A percentile compares a stretch with the other conserved stretches of the same genome.
Conservation (phyloP, 257 asterid species). For the Solanum virginianum region DNA sequence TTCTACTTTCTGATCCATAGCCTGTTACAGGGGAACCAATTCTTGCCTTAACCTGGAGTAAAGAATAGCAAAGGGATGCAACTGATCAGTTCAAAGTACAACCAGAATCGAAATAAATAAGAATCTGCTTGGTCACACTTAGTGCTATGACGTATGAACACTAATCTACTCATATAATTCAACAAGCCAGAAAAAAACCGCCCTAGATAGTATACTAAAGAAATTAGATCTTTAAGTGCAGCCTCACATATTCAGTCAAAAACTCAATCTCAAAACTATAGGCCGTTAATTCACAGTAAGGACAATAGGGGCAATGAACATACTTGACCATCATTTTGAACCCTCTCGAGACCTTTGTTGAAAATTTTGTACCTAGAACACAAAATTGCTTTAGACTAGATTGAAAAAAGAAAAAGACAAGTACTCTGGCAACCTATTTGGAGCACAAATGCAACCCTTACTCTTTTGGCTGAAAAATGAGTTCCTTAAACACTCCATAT, state of each 20-base stretch:
- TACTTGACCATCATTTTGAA: constrained; percentile 80
- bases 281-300: neutral
- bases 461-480: constrained; percentile 89
- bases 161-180: neutral
- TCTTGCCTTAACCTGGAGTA: constrained; percentile 61
- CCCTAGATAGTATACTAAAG: neutral
- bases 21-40: constrained; percentile 85
- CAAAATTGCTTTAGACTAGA: constrained; percentile 1
- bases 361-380: constrained; percentile 66
- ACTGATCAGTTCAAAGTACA: neutral
- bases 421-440: neutral
- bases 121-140: neutral
- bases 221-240: neutral
- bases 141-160: neutral
- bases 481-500: constrained; percentile 84
- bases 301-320: constrained; percentile 3
- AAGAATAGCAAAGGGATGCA: neutral
- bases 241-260: neutral
- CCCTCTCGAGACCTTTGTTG: constrained; percentile 72
- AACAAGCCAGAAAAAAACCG: neutral
- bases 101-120: neutral
- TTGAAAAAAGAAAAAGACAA: neutral
- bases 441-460: constrained; percentile 11
- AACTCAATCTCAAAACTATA: neutral
- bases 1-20: constrained; percentile 84